Evolutionary conservation across 768 basidiomycete genomes (phyloP), one percentile per base, ranked within the genome.

Genomic region (Trametes maxima): DNA sequence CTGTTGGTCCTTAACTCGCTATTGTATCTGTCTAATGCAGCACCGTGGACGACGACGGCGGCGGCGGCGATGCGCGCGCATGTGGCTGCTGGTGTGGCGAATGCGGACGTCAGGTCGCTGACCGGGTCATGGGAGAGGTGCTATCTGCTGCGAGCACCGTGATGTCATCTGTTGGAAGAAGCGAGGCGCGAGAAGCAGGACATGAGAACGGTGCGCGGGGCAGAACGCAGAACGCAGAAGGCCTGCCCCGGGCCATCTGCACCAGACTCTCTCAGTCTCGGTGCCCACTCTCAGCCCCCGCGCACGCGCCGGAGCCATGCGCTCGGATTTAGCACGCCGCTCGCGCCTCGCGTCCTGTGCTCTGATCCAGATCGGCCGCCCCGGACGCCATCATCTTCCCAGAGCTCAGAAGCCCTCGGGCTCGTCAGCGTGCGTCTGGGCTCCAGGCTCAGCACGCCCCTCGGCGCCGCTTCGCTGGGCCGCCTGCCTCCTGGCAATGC

Each of bases 21-120:
- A 59, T 59, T 64, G 57, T 59, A 59, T 17, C 37, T 22, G 48
- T 54, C 53, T 59, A 59, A 59, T 64, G 54, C 53, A 47, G 46
- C 28, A 21, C 50, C 61, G 17, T 50, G 57, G 43, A 37, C 35
- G 35, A 47, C 24, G 46, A 19, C 11, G 45, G 39, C 45, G 28
- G n/a, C 19, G 44, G 17, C n/a, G 35, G 24, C 35, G 50, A 37
- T 52, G 50, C 52, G 46, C 5, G 33, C 21, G 47, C 13, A 39
- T n/a, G 28, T 16, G 16, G 42, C 1, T 12, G 12, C 4, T 28
- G 21, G 10, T 10, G 16, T 17, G 33, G 50, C 13, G 24, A 6
- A 36, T 19, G 8, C 16, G 16, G 36, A 28, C 17, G n/a, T n/a
- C n/a, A n/a, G n/a, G n/a, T n/a, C n/a, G n/a, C 17, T 13, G 45